Evolutionary conservation across 1,284 basidiomycete genomes (phyloP).

Genomic region (Boletus albobrunnescens): DNA sequence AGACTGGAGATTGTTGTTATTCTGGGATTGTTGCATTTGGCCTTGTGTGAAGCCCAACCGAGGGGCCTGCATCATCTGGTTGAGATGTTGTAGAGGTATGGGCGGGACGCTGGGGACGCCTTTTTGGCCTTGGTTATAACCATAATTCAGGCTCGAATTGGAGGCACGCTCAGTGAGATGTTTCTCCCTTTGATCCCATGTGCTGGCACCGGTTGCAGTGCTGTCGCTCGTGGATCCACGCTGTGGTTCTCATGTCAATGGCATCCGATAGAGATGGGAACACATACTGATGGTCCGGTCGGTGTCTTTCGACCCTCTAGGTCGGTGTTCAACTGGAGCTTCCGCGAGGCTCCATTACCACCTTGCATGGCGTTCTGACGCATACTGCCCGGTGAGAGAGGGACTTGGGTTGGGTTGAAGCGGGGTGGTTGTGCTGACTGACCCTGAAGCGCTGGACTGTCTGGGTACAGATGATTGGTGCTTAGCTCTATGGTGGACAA

Average conservation of each 20-base stretch:
- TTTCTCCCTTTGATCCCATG: constrained; percentile 64
- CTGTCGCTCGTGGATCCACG: constrained; percentile 34
- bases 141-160: constrained; percentile 64
- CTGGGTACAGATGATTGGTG: constrained; percentile 34
- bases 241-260: constrained; percentile 19
- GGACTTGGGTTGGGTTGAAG: constrained; percentile 56
- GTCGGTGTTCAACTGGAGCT: constrained; percentile 57
- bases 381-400: constrained; percentile 43
- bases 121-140: constrained; percentile 51
- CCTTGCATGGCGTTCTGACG: constrained; percentile 33
- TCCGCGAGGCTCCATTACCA: constrained; percentile 35
- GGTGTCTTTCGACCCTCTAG: constrained; percentile 60
- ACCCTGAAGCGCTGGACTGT: constrained; percentile 36
- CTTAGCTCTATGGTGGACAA: constrained; percentile 62
- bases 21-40: constrained; percentile 32
- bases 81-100: constrained; percentile 67
- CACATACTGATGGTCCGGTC: constrained; percentile 43
- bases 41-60: constrained; percentile 40
- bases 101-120: constrained; percentile 62
- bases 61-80: constrained; percentile 45
- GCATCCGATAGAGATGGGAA: constrained; percentile 38
- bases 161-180: constrained; percentile 53
- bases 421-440: constrained; percentile 62
- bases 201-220: constrained; percentile 38
- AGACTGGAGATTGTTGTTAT: constrained; percentile 34